Evolutionary conservation across 129 eudicot species (phyloP).

Genomic region (Tanacetum coccineum): DNA sequence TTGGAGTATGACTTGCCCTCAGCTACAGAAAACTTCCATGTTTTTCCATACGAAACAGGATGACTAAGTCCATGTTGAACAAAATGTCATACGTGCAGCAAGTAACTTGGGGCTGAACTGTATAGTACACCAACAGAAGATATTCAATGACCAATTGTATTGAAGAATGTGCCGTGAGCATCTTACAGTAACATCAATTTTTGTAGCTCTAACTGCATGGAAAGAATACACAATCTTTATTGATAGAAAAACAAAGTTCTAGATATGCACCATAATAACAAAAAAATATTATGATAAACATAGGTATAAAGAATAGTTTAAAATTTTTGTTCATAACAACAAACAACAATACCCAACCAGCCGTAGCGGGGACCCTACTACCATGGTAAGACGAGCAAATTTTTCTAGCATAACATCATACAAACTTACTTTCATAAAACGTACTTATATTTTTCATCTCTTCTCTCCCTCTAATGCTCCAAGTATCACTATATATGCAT

Average conservation of each 20-base stretch:
- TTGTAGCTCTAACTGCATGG: constrained; percentile 24
- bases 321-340: too few species aligned
- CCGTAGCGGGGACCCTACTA: too few species aligned
- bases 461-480: too few species aligned
- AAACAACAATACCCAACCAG: too few species aligned
- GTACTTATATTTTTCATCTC: too few species aligned
- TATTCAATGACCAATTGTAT: constrained; percentile 1
- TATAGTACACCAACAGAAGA: constrained; percentile 21
- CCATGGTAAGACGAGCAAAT: too few species aligned
- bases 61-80: constrained; percentile 6
- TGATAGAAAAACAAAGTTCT: neutral
- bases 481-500: too few species aligned
- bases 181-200: constrained; percentile 34
- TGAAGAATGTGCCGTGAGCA: constrained; percentile 29
- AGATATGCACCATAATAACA: constrained; percentile 5
- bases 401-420: too few species aligned
- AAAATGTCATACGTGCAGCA: constrained; percentile 11
- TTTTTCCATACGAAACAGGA: constrained; percentile 17
- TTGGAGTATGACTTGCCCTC: constrained; percentile 9
- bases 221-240: neutral
- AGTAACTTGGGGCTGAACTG: constrained; percentile 15
- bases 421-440: too few species aligned
- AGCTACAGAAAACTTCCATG: constrained; percentile 15
- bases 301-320: too few species aligned
- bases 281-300: too few species aligned